Base-by-base conservation (phyloP, 192 early-diverging fungal genomes). In the Umbelopsis sp. region DNA sequence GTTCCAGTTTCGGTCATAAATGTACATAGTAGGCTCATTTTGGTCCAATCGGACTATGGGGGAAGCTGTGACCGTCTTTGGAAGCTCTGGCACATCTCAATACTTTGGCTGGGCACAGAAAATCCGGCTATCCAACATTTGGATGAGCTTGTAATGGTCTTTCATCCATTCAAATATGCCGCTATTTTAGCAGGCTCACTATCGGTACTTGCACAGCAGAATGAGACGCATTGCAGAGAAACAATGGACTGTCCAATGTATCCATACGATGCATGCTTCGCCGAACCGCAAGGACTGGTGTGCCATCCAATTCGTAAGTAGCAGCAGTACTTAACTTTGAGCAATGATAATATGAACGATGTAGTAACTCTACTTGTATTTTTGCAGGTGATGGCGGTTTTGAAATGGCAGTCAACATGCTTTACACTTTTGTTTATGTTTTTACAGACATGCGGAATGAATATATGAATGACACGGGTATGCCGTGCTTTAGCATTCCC, bases 211-310 rank as follows among this genome's bases (percentile, higher is more conserved):
- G 55, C 55, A 18, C 27, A 61, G 27, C 27, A 61, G 27, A 30
- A 61, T 8, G 2, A 35, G 1, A n/a, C 4, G 7, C 76, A 72
- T 50, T 78, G 76, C 49, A 44, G 52, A 41, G 69, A 78, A 51
- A 66, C 61, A 4, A 23, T 72, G 22, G 64, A 78, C 46, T 78
- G 76, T 49, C 76, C 71, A 23, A 61, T 73, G 22, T 78, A 78
- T 58, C 76, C 76, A n/a, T 58, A 72, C 20, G 66, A 78, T 21
- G 64, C 53, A 23, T 78, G 76, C 46, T 78, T 67, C 65, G 76
- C 76, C 7, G 68, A 66, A 23, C 25, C 58, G 4, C 23, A 66
- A 67, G 76, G 76, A 5, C 30, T 78, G 23, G 21, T 78, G 12
- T 78, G 76, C 20, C 35, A 71, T 53, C 66, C 22, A 35, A 25